Percentiles rank a stretch among this genome's conserved stretches.
Conservation (phyloP, 2,329 filamentous ascomycete genomes). For the Colletotrichum zoysiae region DNA sequence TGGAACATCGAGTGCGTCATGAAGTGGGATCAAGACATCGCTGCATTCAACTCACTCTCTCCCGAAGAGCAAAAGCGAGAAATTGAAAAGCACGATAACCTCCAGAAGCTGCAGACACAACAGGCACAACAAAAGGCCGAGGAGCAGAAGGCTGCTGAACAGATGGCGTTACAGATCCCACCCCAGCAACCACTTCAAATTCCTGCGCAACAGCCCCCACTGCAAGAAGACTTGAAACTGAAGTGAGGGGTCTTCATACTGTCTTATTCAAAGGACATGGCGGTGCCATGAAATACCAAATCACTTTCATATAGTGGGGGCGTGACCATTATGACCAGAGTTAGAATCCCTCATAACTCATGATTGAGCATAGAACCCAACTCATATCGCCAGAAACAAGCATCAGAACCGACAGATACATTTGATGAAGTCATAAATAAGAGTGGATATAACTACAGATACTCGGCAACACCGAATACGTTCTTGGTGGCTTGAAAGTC, state of each 20-base stretch:
- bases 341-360: not conserved
- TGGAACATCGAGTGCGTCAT: constrained; percentile 75
- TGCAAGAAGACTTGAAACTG: constrained; percentile 25
- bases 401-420: not conserved
- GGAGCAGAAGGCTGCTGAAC: constrained; percentile 4
- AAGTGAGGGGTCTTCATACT: not conserved
- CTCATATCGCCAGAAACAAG: not conserved
- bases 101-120: constrained; percentile 40
- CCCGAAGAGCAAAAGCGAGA: constrained; percentile 70
- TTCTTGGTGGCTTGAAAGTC: not conserved
- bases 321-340: no score
- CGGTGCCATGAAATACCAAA: not conserved
- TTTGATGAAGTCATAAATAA: not conserved
- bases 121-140: constrained; percentile 53
- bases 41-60: constrained; percentile 68
- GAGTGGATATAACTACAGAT: not conserved
- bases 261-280: no score
- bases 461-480: not conserved
- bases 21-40: constrained; percentile 74
- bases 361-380: not conserved
- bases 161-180: constrained; percentile 1
- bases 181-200: constrained; percentile 16
- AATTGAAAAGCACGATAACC: constrained; percentile 53
- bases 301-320: not conserved
- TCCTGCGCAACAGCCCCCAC: not conserved